Evolutionary conservation across 2,329 filamentous ascomycete genomes (phyloP), one percentile per base, ranked within the genome.

Genomic region (Pseudogymnoascus sp.): DNA sequence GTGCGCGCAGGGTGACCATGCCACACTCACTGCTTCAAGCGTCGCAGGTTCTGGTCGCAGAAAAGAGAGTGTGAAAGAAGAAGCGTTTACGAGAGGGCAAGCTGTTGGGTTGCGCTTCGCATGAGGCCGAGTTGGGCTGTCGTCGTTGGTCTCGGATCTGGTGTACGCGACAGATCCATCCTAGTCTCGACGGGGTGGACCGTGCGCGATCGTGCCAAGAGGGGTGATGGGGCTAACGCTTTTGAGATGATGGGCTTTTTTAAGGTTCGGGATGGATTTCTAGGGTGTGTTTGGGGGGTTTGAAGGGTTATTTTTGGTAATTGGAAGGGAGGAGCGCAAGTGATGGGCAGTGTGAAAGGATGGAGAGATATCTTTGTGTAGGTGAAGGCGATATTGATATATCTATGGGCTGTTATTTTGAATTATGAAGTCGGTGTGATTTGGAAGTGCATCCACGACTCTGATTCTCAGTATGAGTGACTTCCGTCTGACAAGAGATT

Each of bases 221-320:
- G 25, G 23, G 25, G 14, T 5, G 14, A 7, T 31, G 23, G 4
- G 1, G 46, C 46, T 53, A 53, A 53, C 46, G 46, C 23, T 23
- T 16, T 53, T 53, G 23, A 23, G 46, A 53, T 28, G 23, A 16
- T 53, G 46, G 46, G 18, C 34, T 37, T 37, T 42, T 60, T 60
- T 40, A 42, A 42, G 59, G 59, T 60, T 60, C 25, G 59, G 23
- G 31, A 25, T 37, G 23, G 34, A 42, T 42, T 60, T 60, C 38
- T n/a, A 14, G 59, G 59, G 56, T 36, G 12, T 37, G 18, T 36
- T 60, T 40, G 59, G 28, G 23, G 5, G 44, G 4, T 16, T 31
- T 23, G 14, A 16, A 31, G 46, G 23, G 25, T 4, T 7, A n/a
- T 5, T 53, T 53, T 31, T 53, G 2, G 5, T 46, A 8, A 14